Evolutionary conservation across 148 eudicot genomes (phyloP).

Genomic region (Rhododendron mucronatum): DNA sequence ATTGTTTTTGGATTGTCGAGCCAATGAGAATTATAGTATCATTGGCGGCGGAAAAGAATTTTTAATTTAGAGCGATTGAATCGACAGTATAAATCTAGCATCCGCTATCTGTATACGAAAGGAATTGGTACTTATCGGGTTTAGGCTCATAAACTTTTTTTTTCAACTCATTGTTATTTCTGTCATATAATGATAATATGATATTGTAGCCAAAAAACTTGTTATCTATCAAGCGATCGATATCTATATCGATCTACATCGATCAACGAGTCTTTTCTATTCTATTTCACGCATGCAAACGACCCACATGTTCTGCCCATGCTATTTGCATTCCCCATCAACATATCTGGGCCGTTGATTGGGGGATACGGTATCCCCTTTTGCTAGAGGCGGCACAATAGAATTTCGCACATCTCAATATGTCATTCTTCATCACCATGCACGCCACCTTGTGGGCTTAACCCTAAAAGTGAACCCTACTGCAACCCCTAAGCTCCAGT

Average conservation of each 20-base stretch:
- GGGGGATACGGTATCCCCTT: neutral
- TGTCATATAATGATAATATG: neutral
- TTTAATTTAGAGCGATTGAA: neutral
- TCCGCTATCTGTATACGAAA: neutral
- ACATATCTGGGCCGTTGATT: neutral
- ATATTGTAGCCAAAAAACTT: neutral
- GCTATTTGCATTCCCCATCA: neutral
- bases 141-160: neutral
- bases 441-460: constrained; percentile 4
- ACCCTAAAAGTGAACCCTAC: neutral
- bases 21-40: neutral
- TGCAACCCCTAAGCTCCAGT: neutral
- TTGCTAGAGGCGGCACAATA: no score
- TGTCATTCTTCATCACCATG: neutral
- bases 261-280: neutral
- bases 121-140: neutral
- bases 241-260: neutral
- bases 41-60: neutral
- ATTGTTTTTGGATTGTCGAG: neutral
- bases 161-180: neutral
- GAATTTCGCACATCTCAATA: neutral
- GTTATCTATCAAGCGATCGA: neutral
- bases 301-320: neutral
- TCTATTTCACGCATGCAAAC: neutral
- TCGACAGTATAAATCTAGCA: neutral